A percentile compares a stretch with the other conserved stretches of the same genome.
phyloP scores from a whole-genome alignment of 139 green algal species.

The Chlamydomonas sp. region DNA sequence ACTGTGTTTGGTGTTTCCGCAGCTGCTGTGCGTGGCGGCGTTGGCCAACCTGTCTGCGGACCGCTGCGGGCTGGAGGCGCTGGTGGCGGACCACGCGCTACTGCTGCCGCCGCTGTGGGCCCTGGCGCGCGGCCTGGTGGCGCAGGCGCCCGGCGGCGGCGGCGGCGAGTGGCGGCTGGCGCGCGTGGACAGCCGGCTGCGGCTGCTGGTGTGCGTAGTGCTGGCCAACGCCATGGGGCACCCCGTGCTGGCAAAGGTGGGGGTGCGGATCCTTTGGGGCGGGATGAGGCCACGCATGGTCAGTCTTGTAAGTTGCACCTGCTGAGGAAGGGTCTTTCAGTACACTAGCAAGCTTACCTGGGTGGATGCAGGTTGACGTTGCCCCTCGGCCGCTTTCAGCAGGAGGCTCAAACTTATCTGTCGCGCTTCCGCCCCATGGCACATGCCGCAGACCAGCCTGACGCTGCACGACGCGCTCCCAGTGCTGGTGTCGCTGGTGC shows the following conservation, averaged over 20 bases:
- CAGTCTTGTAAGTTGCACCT: no score
- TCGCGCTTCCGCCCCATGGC: no score
- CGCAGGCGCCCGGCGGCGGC: neutral
- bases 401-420: neutral
- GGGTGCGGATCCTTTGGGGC: neutral
- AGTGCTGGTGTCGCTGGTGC: conserved; percentile 14
- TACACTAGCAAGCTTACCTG: no score
- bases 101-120: conserved; percentile 30
- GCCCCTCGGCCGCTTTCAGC: no score
- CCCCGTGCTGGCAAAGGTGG: conserved; percentile 40
- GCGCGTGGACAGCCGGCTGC: conserved; percentile 7
- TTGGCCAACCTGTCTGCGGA: conserved; percentile 43
- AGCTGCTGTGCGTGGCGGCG: conserved; percentile 22
- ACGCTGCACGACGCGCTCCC: conserved; percentile 21
- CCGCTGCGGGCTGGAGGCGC: conserved; percentile 31
- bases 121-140: conserved; percentile 27
- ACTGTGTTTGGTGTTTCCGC: neutral
- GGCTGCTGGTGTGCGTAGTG: conserved; percentile 31
- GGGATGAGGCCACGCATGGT: neutral
- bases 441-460: conserved; percentile 3
- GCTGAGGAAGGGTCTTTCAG: no score
- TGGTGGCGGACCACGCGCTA: conserved; percentile 38
- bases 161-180: conserved; percentile 15
- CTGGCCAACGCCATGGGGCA: conserved; percentile 42
- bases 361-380: no score